A percentile compares a stretch with the other conserved stretches of the same genome.
Conservation (phyloP, 352 stramenopile genomes). For the Phytophthora tubulina region DNA sequence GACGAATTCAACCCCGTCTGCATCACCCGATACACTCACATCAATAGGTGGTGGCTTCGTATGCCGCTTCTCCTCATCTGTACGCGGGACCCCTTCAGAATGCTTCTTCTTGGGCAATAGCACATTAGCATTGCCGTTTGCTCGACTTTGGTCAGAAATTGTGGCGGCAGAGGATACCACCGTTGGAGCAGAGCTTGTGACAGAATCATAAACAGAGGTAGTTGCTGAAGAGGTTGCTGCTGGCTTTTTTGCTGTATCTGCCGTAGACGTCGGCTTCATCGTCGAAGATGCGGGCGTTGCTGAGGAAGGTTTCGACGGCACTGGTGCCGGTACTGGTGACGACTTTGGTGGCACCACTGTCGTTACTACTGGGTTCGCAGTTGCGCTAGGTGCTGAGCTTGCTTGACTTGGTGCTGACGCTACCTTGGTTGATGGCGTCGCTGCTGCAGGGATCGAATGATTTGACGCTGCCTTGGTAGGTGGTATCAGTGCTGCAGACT, state of each 20-base stretch:
- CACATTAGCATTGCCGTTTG: constrained; percentile 15
- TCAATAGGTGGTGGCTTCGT: constrained; percentile 10
- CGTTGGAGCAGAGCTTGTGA: neutral
- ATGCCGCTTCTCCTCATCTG: constrained; percentile 4
- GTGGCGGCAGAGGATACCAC: neutral
- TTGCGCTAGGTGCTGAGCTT: neutral
- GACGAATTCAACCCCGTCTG: constrained; percentile 13
- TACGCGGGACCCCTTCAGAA: neutral
- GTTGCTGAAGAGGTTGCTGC: neutral
- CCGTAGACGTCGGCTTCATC: neutral
- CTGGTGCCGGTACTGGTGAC: neutral
- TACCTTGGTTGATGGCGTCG: neutral
- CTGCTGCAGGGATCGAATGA: constrained; percentile 1
- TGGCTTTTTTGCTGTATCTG: constrained; percentile 1
- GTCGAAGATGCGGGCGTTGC: neutral
- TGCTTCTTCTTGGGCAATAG: constrained; percentile 45
- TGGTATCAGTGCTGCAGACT: neutral
- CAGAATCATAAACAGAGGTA: neutral
- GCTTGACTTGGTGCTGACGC: constrained; percentile 8
- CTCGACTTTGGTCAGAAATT: constrained; percentile 1
- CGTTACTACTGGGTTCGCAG: neutral
- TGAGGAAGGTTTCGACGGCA: neutral
- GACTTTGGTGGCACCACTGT: constrained; percentile 5
- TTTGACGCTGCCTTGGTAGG: neutral
- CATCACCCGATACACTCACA: constrained; percentile 5